These are phyloP conservation scores for Phytopythium boreale DNA, from an alignment of 352 stramenopile genomes.

Conservation along the genomic window DNA sequence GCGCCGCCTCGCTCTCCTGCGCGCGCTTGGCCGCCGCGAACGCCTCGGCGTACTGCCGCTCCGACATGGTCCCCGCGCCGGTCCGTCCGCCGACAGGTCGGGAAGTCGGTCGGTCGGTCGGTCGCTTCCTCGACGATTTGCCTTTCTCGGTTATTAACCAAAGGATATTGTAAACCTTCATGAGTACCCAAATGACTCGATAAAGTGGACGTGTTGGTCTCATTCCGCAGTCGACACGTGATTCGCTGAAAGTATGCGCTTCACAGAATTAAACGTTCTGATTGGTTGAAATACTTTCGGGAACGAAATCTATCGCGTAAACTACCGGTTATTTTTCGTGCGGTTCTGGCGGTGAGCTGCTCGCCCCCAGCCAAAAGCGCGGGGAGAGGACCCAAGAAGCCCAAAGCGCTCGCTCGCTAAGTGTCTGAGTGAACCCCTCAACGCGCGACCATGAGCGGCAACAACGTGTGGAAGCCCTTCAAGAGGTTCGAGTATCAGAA, in stretches of 20 bases:
- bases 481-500: constrained; percentile 79
- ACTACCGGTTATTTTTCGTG: constrained; percentile 8
- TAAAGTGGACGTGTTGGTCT: too few relatives aligned
- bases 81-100: neutral
- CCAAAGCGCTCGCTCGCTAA: too few relatives aligned
- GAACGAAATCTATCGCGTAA: neutral
- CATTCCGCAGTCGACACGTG: neutral
- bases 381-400: neutral
- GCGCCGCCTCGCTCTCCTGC: constrained; percentile 16
- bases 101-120: neutral
- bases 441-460: constrained; percentile 57
- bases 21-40: constrained; percentile 49
- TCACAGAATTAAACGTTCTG: neutral
- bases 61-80: constrained; percentile 18
- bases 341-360: constrained; percentile 7
- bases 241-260: neutral
- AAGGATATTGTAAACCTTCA: too few relatives aligned
- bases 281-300: neutral
- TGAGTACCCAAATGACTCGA: too few relatives aligned
- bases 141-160: too few relatives aligned
- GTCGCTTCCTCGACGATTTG: neutral
- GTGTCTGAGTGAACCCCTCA: neutral
- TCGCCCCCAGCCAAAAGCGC: neutral
- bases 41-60: constrained; percentile 70
- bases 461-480: constrained; percentile 71